Conservation (phyloP, 169 alveolate genomes). For the Perkinsus marinus region DNA sequence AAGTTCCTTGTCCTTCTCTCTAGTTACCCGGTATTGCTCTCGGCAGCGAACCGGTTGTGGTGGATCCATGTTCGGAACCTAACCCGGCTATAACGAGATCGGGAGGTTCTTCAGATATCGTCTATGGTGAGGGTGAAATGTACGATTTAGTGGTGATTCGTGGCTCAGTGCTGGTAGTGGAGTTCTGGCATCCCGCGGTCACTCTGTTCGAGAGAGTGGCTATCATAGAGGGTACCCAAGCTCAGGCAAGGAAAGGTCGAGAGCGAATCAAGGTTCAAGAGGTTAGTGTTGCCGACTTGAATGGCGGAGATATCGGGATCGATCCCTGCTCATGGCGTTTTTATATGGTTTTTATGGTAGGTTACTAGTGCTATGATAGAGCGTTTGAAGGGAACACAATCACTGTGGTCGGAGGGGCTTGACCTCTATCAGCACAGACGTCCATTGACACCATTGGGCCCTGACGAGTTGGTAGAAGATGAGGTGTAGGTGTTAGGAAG, state of each 20-base stretch:
- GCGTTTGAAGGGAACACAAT: neutral
- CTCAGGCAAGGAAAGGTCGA: neutral
- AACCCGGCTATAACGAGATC: neutral
- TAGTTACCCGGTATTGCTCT: neutral
- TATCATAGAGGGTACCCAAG: neutral
- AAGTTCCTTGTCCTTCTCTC: neutral
- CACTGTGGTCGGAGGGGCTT: neutral
- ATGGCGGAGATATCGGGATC: neutral
- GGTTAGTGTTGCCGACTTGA: neutral
- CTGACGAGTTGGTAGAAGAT: neutral
- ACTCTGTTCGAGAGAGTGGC: neutral
- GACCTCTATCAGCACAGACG: neutral
- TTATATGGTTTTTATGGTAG: neutral
- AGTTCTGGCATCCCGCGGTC: neutral
- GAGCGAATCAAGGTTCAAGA: neutral
- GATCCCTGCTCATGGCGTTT: neutral
- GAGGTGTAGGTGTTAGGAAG: neutral
- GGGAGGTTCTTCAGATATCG: neutral
- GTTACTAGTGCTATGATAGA: neutral
- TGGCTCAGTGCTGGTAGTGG: neutral
- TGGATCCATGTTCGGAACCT: neutral
- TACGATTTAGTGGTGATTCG: neutral
- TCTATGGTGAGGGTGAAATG: neutral
- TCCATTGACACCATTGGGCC: neutral
- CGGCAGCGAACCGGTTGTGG: neutral